A percentile compares a stretch with the other conserved stretches of the same genome.
Conservation (phyloP, 2,329 filamentous ascomycete genomes). For the Penicillium decumbens region DNA sequence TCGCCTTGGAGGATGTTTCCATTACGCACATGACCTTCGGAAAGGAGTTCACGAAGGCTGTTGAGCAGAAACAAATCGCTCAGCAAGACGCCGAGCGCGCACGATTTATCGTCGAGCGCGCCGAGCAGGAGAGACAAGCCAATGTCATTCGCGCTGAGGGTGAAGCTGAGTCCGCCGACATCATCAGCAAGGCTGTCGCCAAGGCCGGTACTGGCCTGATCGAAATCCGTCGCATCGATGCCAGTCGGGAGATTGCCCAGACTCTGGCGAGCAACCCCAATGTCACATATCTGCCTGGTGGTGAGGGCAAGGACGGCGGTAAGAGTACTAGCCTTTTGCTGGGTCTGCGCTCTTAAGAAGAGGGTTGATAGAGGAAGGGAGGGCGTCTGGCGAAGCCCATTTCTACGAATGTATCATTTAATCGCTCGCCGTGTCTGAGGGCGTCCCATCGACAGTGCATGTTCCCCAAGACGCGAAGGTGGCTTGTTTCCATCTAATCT, state of each 20-base stretch:
- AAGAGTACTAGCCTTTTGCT: constrained; percentile 64
- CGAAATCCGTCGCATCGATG: constrained; percentile 95
- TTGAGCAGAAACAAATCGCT: constrained; percentile 99
- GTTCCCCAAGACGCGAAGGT: constrained; percentile 26
- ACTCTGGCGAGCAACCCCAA: constrained; percentile 88
- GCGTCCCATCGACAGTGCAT: constrained; percentile 27
- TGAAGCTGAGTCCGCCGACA: constrained; percentile 93
- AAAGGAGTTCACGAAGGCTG: constrained; percentile 95
- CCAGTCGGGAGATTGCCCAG: constrained; percentile 89
- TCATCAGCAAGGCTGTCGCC: constrained; percentile 86
- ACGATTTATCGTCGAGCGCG: constrained; percentile 96
- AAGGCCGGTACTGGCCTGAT: constrained; percentile 92
- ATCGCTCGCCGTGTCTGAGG: constrained; percentile 23
- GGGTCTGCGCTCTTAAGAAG: constrained; percentile 54
- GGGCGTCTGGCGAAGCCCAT: constrained; percentile 6
- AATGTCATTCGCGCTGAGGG: constrained; percentile 98
- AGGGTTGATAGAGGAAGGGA: constrained; percentile 13
- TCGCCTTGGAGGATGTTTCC: constrained; percentile 94
- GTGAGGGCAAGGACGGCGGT: constrained; percentile 54
- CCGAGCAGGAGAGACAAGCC: constrained; percentile 96
- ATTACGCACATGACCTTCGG: constrained; percentile 99
- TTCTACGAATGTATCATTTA: constrained; percentile 24
- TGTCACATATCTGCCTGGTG: constrained; percentile 86
- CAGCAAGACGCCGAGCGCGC: constrained; percentile 98
- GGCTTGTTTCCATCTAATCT: constrained; percentile 17